Base-by-base conservation (phyloP, 331 rosid genomes). In the Dryas integrifolia region DNA sequence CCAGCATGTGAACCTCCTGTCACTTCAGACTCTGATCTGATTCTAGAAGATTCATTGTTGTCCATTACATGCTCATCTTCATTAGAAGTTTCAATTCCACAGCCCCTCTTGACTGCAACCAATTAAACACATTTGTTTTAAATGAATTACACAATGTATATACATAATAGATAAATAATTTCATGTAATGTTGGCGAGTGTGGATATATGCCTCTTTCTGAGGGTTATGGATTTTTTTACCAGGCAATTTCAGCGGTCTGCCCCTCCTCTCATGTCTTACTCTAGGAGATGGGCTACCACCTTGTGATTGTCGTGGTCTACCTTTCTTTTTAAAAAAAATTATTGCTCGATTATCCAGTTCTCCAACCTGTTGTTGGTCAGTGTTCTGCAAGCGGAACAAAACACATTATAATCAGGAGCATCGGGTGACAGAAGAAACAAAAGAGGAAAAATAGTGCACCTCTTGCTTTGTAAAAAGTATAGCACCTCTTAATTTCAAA, bases 11-110 rank as follows among this genome's bases (percentile, higher is more conserved):
- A 41, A 11, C 50, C 66, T 35, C 10, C 51, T 11, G 10, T 45
- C 53, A 12, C 60, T 45, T 64, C 73, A 72, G 12, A 65, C 30
- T 72, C 55, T 26, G 63, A 43, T 55, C 18, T 15, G 9, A 65
- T 45, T 24, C 41, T 52, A 43, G 63, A 78, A 48, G 57, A 16
- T 9, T 56, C 39, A 78, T 0, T 15, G 50, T 66, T 44, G 48
- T 39, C 46, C 5, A 57, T 51, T 43, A 65, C 26, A 41, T 55
- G 61, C 56, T 44, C 76, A 44, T 44, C 44, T 64, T n/a, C 35
- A 38, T 43, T 51, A 30, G 56, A 40, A 26, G n/a, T 43, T 15
- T 26, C 43, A 2, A 14, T 41, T 21, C 30, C n/a, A 58, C 39
- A 26, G 16, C 15, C n/a, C 44, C 4, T 65, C 58, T 12, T 65